Conservation (phyloP, 345 rosid species). For the Eucalyptus viminalis region DNA sequence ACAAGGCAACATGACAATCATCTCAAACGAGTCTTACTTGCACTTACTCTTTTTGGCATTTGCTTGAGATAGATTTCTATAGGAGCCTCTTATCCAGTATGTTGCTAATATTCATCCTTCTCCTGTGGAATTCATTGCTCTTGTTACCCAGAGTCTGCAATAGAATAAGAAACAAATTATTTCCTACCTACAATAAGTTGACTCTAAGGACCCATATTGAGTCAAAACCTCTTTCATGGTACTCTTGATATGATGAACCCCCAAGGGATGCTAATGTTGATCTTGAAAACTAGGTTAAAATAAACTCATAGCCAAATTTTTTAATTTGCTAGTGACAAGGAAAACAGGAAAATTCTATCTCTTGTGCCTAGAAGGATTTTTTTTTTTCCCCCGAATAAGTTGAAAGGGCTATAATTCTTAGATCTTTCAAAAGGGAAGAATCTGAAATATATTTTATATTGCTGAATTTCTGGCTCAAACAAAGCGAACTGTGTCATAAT, state of each 20-base stretch:
- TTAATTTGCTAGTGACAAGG: background rate
- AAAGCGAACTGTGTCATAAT: background rate
- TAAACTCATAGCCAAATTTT: background rate
- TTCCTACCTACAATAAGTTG: background rate
- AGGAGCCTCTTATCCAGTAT: background rate
- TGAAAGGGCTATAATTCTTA: background rate
- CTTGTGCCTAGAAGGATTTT: background rate
- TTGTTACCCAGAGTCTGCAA: background rate
- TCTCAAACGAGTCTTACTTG: background rate
- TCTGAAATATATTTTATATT: background rate
- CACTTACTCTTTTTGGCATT: background rate
- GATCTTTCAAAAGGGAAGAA: background rate
- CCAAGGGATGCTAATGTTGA: background rate
- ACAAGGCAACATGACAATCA: background rate
- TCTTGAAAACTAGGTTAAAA: background rate
- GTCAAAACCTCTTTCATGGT: background rate
- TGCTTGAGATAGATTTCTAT: background rate
- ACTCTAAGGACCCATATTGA: background rate
- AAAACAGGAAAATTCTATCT: background rate
- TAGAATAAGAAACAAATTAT: background rate
- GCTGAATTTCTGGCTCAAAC: background rate
- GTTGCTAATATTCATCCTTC: background rate
- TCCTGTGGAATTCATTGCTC: background rate
- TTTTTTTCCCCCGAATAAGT: background rate
- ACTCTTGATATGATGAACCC: background rate